Conservation (phyloP, 129 eudicot species). For the Centella asiatica region DNA sequence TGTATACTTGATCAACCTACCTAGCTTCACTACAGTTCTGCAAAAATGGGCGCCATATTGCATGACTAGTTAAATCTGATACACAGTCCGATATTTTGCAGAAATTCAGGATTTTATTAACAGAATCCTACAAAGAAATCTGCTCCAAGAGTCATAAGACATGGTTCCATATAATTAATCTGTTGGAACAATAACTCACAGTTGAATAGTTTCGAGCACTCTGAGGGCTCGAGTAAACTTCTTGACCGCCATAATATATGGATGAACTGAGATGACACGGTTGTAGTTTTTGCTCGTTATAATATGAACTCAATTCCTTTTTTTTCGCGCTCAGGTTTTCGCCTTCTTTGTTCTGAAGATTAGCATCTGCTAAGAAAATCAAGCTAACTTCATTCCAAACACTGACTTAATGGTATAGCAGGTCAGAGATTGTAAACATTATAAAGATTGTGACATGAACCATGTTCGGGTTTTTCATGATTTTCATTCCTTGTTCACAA, state of each 20-base stretch:
- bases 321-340: constrained; percentile 20
- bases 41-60: background rate
- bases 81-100: no score
- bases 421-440: background rate
- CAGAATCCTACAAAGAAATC: background rate
- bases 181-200: constrained; percentile 24
- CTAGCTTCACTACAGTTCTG: background rate
- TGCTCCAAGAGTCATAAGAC: no score
- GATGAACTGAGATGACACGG: constrained; percentile 78
- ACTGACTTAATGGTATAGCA: background rate
- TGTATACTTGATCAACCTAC: no score
- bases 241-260: constrained; percentile 91
- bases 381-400: background rate
- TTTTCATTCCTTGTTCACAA: no score
- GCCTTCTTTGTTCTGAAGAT: constrained; percentile 23
- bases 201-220: constrained; percentile 36
- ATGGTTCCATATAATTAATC: no score
- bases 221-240: constrained; percentile 43
- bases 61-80: background rate
- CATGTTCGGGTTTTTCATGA: no score
- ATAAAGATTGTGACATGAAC: background rate
- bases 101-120: background rate
- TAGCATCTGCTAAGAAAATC: constrained; percentile 16
- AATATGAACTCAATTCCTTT: constrained; percentile 30
- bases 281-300: constrained; percentile 40